Evolutionary conservation across 2,329 filamentous ascomycete genomes (phyloP), one percentile per base, ranked within the genome.

Genomic region (Colletotrichum neosansevieriae): DNA sequence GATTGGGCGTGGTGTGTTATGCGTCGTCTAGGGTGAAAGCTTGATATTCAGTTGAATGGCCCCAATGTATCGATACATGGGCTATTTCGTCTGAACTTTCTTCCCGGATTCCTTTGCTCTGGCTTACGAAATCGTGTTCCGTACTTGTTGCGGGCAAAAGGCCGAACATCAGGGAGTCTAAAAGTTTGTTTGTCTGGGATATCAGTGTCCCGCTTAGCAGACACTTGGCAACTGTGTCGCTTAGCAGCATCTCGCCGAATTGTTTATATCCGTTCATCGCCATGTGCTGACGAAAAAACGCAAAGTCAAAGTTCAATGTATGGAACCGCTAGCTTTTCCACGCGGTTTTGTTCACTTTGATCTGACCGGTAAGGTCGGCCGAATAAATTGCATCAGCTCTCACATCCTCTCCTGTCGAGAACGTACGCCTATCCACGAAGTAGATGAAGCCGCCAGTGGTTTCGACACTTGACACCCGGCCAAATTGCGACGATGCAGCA

Each of bases 81-180:
- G 24, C 3, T 10, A 29, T 21, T 13, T 56, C 65, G 15, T 68
- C 61, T 54, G 65, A 65, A 65, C 61, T 54, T 68, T n/a, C n/a
- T 15, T 15, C 15, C 40, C 4, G 19, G 44, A 19, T 34, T 42
- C 21, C 42, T 32, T 40, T 68, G 40, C 54, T 44, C 17, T 10
- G 32, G 47, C 19, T 17, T 32, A 58, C n/a, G 42, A 15, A 36
- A n/a, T 21, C 32, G 53, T 40, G 53, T 34, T 64, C 32, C 58
- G 44, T 50, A 36, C 24, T 34, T 44, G 61, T 44, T 45, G 54
- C 62, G 45, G 47, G 38, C 38, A 51, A 53, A 65, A 34, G 54
- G 32, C 49, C 58, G 19, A 53, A 54, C 36, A 50, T 19, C n/a
- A 29, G 29, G 7, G 29, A 53, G 47, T 54, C 57, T 61, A 21